Conservation (phyloP, 345 rosid genomes). For the Cardamine occulta region DNA sequence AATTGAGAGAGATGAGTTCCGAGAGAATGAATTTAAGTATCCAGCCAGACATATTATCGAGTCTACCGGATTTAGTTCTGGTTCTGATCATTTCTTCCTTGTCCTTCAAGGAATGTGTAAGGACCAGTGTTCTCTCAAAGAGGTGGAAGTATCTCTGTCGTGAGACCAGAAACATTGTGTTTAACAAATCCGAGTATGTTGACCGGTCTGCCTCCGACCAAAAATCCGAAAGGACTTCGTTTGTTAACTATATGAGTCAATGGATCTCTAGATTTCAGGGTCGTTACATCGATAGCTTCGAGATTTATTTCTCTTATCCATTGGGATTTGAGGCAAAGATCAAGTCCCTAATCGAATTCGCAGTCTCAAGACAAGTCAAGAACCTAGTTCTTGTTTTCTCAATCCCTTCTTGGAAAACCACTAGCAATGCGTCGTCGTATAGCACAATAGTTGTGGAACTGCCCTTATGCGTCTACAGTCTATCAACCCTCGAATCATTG, state of each 20-base stretch:
- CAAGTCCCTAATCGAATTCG: not conserved
- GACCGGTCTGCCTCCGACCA: not conserved
- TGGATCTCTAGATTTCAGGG: conserved; percentile 26
- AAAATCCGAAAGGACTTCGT: conserved; percentile 20
- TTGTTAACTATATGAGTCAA: conserved; percentile 29
- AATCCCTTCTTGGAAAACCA: not conserved
- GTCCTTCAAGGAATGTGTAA: conserved; percentile 51
- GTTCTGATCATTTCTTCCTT: conserved; percentile 39
- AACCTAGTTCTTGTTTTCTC: conserved; percentile 10
- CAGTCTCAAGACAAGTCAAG: not conserved
- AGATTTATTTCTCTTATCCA: conserved; percentile 39
- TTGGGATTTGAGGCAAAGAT: not conserved
- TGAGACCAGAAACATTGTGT: conserved; percentile 32
- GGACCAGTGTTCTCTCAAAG: conserved; percentile 42
- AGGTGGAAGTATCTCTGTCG: conserved; percentile 45
- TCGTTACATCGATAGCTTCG: conserved; percentile 2
- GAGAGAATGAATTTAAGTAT: not conserved
- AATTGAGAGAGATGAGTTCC: not conserved
- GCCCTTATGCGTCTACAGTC: not conserved
- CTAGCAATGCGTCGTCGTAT: not conserved
- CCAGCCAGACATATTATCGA: conserved; percentile 34
- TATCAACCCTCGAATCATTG: not conserved
- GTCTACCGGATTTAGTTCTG: conserved; percentile 23
- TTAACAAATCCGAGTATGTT: conserved; percentile 42
- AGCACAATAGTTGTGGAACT: not conserved